Conservation (phyloP, 805 yeast species). For the Metschnikowia proteae region DNA sequence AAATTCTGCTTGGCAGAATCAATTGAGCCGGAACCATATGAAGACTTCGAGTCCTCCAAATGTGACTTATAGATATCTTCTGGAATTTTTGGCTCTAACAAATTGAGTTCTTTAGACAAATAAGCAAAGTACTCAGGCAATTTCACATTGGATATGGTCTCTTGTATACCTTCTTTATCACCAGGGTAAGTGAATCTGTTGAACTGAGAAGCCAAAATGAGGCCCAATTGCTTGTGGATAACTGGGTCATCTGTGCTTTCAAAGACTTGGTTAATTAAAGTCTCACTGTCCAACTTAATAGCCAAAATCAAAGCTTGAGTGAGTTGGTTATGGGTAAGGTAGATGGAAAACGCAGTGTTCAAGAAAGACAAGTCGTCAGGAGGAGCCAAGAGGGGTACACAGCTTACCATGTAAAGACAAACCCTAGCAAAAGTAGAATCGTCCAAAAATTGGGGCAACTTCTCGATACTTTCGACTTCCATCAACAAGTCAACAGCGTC, state of each 20-base stretch:
- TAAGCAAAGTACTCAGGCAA: constrained; percentile 76
- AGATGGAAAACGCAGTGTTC: constrained; percentile 83
- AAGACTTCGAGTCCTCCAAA: constrained; percentile 65
- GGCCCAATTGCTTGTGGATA: constrained; percentile 85
- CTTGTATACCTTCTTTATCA: constrained; percentile 67
- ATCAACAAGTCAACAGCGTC: constrained; percentile 93
- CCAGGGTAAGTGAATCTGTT: constrained; percentile 67
- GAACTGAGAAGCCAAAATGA: constrained; percentile 83
- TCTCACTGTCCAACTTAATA: constrained; percentile 79
- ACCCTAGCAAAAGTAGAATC: constrained; percentile 81
- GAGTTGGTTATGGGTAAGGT: constrained; percentile 70
- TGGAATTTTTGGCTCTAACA: constrained; percentile 87
- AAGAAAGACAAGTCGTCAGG: constrained; percentile 87
- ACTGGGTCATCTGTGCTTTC: constrained; percentile 70
- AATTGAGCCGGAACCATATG: constrained; percentile 49
- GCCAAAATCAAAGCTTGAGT: constrained; percentile 91
- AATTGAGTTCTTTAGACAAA: constrained; percentile 80
- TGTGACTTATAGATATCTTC: constrained; percentile 93
- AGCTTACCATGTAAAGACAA: constrained; percentile 89
- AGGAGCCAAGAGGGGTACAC: constrained; percentile 94
- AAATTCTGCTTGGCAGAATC: constrained; percentile 94
- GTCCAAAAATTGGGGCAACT: constrained; percentile 80
- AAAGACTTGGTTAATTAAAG: constrained; percentile 73
- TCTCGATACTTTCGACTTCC: constrained; percentile 85
- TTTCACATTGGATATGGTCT: constrained; percentile 75